Evolutionary conservation across 73 alveolate genomes (phyloP).

Genomic region (Paramecium biaurelia): DNA sequence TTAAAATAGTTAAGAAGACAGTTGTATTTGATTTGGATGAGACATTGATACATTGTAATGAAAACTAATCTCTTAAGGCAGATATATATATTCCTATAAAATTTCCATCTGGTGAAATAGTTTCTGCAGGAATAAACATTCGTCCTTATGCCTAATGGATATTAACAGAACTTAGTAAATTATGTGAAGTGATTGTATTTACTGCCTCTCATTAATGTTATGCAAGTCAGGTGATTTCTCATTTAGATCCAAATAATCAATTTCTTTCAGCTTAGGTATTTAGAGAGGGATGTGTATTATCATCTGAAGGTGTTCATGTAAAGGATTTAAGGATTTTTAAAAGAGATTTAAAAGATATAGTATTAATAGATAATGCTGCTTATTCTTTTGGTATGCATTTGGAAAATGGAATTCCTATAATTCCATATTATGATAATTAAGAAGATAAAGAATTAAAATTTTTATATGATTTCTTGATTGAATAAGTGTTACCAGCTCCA

Average conservation of each 20-base stretch:
- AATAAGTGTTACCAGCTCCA: constrained; percentile 1
- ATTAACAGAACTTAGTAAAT: constrained; percentile 48
- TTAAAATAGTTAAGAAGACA: constrained; percentile 54
- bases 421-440: constrained; percentile 86
- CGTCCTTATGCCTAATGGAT: constrained; percentile 60
- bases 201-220: constrained; percentile 73
- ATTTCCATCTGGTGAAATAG: constrained; percentile 80
- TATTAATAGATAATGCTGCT: constrained; percentile 86
- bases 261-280: constrained; percentile 67
- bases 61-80: constrained; percentile 66
- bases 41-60: constrained; percentile 90
- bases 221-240: constrained; percentile 60
- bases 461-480: constrained; percentile 19
- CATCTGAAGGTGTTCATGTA: constrained; percentile 70
- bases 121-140: constrained; percentile 56
- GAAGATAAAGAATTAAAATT: constrained; percentile 75
- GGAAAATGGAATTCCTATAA: constrained; percentile 90
- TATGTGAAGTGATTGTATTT: constrained; percentile 74
- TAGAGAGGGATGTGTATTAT: constrained; percentile 70
- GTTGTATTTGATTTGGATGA: constrained; percentile 93
- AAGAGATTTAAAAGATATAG: constrained; percentile 72
- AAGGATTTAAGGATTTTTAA: constrained; percentile 70
- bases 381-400: constrained; percentile 80
- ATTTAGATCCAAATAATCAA: constrained; percentile 69
- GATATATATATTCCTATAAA: constrained; percentile 74